Percentiles rank a stretch among this genome's conserved stretches.
Evolutionary conservation across 805 yeast species (phyloP).

Genomic region (Kluyveromyces nonfermentans): DNA sequence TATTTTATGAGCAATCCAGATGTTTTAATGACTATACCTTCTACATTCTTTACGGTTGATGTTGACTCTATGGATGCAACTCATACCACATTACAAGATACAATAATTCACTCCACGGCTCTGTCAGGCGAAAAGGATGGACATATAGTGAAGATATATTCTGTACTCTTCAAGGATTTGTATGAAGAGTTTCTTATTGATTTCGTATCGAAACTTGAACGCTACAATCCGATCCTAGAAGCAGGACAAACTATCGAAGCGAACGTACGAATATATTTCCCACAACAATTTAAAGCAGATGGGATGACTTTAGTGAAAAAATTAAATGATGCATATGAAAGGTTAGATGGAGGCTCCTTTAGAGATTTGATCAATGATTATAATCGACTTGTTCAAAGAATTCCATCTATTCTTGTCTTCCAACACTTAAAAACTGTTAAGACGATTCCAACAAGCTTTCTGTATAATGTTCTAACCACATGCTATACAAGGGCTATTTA

Average conservation of each 20-base stretch:
- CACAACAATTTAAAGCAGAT: constrained; percentile 8
- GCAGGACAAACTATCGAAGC: constrained; percentile 26
- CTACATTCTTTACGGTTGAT: neutral
- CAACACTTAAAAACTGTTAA: constrained; percentile 24
- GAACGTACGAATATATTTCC: constrained; percentile 17
- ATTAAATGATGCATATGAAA: constrained; percentile 20
- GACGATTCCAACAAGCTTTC: constrained; percentile 33
- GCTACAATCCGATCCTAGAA: constrained; percentile 27
- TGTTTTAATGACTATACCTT: neutral
- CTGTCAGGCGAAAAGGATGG: neutral
- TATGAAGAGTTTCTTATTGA: constrained; percentile 21
- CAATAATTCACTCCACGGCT: neutral
- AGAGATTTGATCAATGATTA: constrained; percentile 33
- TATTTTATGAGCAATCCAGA: neutral
- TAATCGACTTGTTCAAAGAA: constrained; percentile 32
- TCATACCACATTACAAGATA: neutral
- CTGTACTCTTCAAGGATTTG: constrained; percentile 15
- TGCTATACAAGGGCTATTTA: constrained; percentile 72
- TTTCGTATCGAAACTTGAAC: constrained; percentile 10
- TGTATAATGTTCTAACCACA: constrained; percentile 64
- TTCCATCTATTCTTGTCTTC: constrained; percentile 29
- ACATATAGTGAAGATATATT: constrained; percentile 11
- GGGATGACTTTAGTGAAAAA: constrained; percentile 11
- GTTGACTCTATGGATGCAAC: neutral
- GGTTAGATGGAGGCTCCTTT: constrained; percentile 23